Percentiles rank a stretch among this genome's conserved stretches.
These are phyloP conservation scores for Polychaeton citri DNA, from an alignment of 2,329 filamentous ascomycete genomes.

Conservation along the genomic window DNA sequence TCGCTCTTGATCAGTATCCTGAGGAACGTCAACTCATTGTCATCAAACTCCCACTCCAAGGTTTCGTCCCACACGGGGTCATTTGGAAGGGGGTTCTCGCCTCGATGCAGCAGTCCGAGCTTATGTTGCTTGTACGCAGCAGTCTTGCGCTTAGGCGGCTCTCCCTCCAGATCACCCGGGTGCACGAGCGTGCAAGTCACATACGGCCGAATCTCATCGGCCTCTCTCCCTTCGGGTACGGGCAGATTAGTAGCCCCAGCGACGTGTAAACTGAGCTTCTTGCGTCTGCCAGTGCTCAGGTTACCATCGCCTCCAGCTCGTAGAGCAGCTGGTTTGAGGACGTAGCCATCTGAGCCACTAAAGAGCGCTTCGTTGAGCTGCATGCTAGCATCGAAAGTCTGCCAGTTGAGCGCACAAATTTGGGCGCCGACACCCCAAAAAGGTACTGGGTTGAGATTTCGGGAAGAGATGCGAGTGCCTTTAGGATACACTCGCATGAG, in stretches of 20 bases:
- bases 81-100: constrained; percentile 44
- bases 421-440: constrained; percentile 58
- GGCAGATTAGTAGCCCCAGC: constrained; percentile 51
- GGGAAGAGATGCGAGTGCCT: constrained; percentile 53
- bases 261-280: constrained; percentile 43
- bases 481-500: constrained; percentile 61
- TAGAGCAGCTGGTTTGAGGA: constrained; percentile 50
- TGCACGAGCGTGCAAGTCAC: constrained; percentile 52
- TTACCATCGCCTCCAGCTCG: constrained; percentile 42
- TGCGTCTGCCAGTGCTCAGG: constrained; percentile 34
- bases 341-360: constrained; percentile 49
- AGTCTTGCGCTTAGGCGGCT: constrained; percentile 50
- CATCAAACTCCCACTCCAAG: constrained; percentile 55
- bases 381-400: constrained; percentile 51
- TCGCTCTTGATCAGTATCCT: constrained; percentile 55
- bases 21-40: constrained; percentile 52
- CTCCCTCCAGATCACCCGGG: constrained; percentile 36
- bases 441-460: constrained; percentile 47
- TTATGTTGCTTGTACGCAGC: constrained; percentile 46
- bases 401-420: constrained; percentile 58
- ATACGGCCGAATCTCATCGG: constrained; percentile 47
- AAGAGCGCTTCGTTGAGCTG: constrained; percentile 59
- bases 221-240: constrained; percentile 36
- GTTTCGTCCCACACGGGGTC: constrained; percentile 55
- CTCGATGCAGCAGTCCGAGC: constrained; percentile 42